Base-by-base conservation (phyloP, 78 protist genomes). In the Dictyostelium firmibasis region DNA sequence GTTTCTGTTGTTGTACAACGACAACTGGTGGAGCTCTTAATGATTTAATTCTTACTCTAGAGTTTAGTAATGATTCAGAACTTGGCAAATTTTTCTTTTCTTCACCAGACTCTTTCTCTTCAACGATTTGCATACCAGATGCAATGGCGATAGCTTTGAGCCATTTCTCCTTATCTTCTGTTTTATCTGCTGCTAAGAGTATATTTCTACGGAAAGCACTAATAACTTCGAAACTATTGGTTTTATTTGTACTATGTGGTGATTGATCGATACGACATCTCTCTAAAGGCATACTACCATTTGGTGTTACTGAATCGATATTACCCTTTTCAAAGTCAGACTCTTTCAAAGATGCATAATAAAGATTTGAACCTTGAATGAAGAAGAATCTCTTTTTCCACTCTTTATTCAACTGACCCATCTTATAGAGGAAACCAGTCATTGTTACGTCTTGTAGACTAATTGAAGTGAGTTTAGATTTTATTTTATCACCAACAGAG, bases 381-480 rank as follows among this genome's bases (percentile, higher is more conserved):
- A 88, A 43, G 64, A 88, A 88, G 86, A 77, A 88, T 25, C 93
- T 67, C 25, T 41, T 50, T 31, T 88, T 83, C 93, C 93, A 88
- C 18, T 79, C 93, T 67, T 88, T 88, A 41, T 88, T 76, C 29
- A 88, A 67, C 23, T 53, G 82, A 16, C 93, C 93, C 85, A 88
- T 79, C 57, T 88, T 88, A 67, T 76, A 88, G 60, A 88, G 93
- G 85, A 83, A 88, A 31, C 93, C 93, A 62, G 86, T 79, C n/a
- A 50, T 50, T 5, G 57, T n/a, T 13, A 78, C 81, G n/a, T 88
- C 93, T 41, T 84, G 38, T 72, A 62, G 77, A n/a, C 36, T 35
- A 60, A 88, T 67, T 2, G 82, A 64, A 1, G 77, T 36, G 20
- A 88, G 47, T 25, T 88, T 88, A 13, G 93, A 69, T 78, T 78